Evolutionary conservation across 805 yeast genomes (phyloP).

Genomic region (Lipomyces sp.): DNA sequence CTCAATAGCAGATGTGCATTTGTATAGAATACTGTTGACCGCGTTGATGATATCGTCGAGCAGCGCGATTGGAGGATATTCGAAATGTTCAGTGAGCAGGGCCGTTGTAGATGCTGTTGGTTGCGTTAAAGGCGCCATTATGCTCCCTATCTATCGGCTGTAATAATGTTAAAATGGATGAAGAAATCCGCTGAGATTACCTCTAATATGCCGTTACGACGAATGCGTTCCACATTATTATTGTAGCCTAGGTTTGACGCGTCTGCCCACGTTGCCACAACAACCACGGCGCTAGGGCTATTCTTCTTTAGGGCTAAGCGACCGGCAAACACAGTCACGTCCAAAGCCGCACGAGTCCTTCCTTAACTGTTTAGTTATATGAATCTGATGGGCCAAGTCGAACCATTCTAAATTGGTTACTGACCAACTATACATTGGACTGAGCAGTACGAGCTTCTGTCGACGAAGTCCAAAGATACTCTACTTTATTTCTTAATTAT

Average conservation of each 20-base stretch:
- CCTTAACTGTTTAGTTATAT: too few relatives aligned
- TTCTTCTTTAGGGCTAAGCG: not conserved
- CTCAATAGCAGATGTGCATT: slow-evolving; percentile 80
- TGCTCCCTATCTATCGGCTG: not conserved
- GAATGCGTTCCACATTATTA: too few relatives aligned
- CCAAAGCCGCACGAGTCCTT: not conserved
- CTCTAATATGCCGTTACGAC: not conserved
- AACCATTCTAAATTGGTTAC: not conserved
- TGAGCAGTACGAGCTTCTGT: slow-evolving; percentile 44
- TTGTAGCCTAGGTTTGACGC: slow-evolving; percentile 2
- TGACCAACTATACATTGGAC: slow-evolving; percentile 37
- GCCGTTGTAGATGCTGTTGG: slow-evolving; percentile 48
- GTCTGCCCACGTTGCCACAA: slow-evolving; percentile 7
- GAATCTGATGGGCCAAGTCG: too few relatives aligned
- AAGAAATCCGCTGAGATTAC: not conserved
- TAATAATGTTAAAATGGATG: not conserved
- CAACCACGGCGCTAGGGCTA: slow-evolving; percentile 2
- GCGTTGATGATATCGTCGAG: slow-evolving; percentile 88
- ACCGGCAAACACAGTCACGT: slow-evolving; percentile 22
- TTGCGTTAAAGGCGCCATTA: slow-evolving; percentile 24
- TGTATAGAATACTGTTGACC: slow-evolving; percentile 80
- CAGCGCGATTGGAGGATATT: slow-evolving; percentile 78
- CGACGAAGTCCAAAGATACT: slow-evolving; percentile 44
- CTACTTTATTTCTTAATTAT: not conserved
- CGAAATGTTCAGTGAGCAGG: slow-evolving; percentile 82